Evolutionary conservation across 441 rosid species (phyloP).

Genomic region (Metrosideros polymorpha): DNA sequence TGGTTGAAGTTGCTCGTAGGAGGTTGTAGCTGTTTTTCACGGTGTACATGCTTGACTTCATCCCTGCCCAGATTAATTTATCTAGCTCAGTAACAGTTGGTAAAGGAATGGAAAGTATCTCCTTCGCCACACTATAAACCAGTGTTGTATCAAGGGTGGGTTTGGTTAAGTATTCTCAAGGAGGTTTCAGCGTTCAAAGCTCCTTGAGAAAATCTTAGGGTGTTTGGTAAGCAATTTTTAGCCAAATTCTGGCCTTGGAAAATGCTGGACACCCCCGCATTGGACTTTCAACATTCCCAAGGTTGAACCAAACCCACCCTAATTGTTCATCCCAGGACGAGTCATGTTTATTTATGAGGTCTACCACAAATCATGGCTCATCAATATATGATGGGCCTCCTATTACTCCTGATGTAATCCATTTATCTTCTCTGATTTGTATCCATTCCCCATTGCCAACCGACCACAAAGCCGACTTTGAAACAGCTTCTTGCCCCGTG

Average conservation of each 20-base stretch:
- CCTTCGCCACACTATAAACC: neutral
- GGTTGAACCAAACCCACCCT: too few relatives aligned
- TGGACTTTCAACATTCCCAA: too few relatives aligned
- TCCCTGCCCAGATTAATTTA: neutral
- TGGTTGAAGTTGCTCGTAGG: neutral
- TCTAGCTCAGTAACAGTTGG: neutral
- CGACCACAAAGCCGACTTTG: neutral
- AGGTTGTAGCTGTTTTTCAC: neutral
- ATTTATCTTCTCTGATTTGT: neutral
- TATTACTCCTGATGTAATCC: neutral
- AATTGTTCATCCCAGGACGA: neutral
- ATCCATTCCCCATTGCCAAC: neutral
- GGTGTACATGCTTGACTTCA: rapidly evolving
- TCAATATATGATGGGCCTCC: neutral
- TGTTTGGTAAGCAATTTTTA: too few relatives aligned
- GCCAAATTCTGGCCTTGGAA: too few relatives aligned
- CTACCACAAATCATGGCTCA: neutral
- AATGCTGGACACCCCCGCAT: too few relatives aligned
- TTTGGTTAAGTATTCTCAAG: too few relatives aligned
- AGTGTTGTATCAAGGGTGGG: too few relatives aligned
- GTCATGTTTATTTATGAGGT: neutral
- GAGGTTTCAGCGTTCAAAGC: too few relatives aligned
- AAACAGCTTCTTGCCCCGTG: neutral
- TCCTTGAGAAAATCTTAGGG: too few relatives aligned
- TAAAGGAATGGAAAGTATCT: neutral